Evolutionary conservation across 495 filamentous ascomycete genomes (phyloP).

Genomic region (Darksidea phi): DNA sequence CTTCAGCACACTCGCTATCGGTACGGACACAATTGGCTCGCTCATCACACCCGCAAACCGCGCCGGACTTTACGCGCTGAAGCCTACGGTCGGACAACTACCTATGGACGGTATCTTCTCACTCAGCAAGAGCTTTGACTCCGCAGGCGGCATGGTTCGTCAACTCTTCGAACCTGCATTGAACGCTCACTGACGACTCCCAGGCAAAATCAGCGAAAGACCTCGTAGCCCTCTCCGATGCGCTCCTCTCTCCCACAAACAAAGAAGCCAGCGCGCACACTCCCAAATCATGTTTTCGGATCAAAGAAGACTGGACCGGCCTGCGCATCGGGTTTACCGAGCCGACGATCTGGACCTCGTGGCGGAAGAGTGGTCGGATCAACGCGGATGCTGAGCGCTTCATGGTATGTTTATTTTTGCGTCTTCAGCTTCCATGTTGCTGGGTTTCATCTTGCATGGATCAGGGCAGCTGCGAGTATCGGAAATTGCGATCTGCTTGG

Average conservation of each 20-base stretch:
- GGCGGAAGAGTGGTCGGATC: slow-evolving; percentile 33
- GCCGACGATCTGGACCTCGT: slow-evolving; percentile 31
- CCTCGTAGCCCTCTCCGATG: slow-evolving; percentile 37
- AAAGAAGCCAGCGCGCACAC: slow-evolving; percentile 19
- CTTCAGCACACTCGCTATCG: slow-evolving; percentile 39
- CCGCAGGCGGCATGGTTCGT: slow-evolving; percentile 37
- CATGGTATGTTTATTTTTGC: slow-evolving; percentile 26
- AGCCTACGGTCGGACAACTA: slow-evolving; percentile 37
- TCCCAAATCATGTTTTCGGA: slow-evolving; percentile 23
- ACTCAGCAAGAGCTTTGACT: slow-evolving; percentile 37
- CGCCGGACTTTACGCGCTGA: slow-evolving; percentile 39
- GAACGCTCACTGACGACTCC: neutral
- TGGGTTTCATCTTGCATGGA: neutral
- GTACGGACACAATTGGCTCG: slow-evolving; percentile 40
- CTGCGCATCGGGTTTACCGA: slow-evolving; percentile 34
- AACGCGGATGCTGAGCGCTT: slow-evolving; percentile 34
- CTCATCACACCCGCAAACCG: slow-evolving; percentile 41
- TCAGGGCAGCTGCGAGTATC: neutral
- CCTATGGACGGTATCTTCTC: slow-evolving; percentile 37
- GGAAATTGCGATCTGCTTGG: neutral
- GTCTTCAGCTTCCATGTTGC: neutral
- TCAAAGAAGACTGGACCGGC: slow-evolving; percentile 32
- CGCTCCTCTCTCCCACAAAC: slow-evolving; percentile 33
- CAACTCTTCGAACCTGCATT: neutral
- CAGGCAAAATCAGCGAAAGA: slow-evolving; percentile 39